These are phyloP conservation scores for Trifolium pratense DNA, from an alignment of 306 rosid genomes.

Conservation along the genomic window DNA sequence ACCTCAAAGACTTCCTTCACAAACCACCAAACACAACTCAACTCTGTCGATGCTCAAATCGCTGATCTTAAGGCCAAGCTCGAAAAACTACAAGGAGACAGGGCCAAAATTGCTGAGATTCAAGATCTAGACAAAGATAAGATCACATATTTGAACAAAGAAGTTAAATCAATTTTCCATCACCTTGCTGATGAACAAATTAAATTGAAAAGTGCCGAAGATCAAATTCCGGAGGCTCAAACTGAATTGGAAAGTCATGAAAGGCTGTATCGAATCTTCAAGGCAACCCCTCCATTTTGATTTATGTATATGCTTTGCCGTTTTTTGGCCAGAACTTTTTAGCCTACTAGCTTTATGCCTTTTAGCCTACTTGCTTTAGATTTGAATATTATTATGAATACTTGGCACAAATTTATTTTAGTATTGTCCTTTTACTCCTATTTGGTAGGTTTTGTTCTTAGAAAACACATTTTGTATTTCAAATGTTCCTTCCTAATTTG, in stretches of 20 bases:
- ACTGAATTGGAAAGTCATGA: not conserved
- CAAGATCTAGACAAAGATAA: not conserved
- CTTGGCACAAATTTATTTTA: too few relatives aligned
- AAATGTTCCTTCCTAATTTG: too few relatives aligned
- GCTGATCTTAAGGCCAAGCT: constrained; percentile 10
- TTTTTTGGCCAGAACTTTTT: not conserved
- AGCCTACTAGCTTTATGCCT: not conserved
- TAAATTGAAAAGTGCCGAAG: not conserved
- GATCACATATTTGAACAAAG: not conserved
- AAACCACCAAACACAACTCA: not conserved
- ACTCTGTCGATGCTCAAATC: not conserved
- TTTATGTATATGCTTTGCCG: not conserved
- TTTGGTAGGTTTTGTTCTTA: too few relatives aligned
- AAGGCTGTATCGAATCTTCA: not conserved
- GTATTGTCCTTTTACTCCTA: too few relatives aligned
- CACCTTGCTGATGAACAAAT: not conserved
- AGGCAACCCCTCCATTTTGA: not conserved
- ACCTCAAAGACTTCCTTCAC: not conserved
- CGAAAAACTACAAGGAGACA: not conserved
- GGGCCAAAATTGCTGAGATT: not conserved
- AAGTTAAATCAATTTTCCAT: not conserved
- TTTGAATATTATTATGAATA: too few relatives aligned
- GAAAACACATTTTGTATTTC: too few relatives aligned
- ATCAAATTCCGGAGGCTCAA: not conserved
- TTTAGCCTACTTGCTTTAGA: not conserved